Evolutionary conservation across 2,329 filamentous ascomycete species (phyloP), one percentile per base, ranked within the genome.

Genomic region (Fusarium sororula): DNA sequence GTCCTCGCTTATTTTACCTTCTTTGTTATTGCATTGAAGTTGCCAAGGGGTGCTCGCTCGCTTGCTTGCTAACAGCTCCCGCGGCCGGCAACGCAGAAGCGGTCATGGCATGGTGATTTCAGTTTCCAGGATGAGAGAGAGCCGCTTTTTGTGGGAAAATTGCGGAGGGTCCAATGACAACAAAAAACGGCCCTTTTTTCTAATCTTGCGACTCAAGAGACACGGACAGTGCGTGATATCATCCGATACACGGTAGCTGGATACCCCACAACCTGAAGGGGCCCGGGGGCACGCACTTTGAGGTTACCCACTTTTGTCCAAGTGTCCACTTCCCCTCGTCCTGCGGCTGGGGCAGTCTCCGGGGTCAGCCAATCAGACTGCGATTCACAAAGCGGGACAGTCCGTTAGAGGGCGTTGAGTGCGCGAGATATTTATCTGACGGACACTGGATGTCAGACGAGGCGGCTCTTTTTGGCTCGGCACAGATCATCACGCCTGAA

Each of bases 251-350:
- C 63, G 30, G 71, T 72, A 12, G n/a, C 4, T 11, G 7, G 1
- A 60, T 73, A 74, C 71, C 71, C 71, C 71, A 74, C 71, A 74
- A 45, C 45, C 67, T 72, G 67, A 72, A 50, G 51, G 48, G 51
- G 32, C 14, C 32, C 32, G 32, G 32, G 32, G 32, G 42, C 63
- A 62, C 51, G 42, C 63, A 51, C 39, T 26, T 38, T 53, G 53
- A 53, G 18, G 22, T 35, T 62, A 32, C 37, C 66, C 64, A 62
- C 50, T 35, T 24, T 35, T 59, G 32, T 41, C 20, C 35, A 54
- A 54, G 32, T 66, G 41, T 45, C 75, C 75, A 76, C 72, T 77
- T 77, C 75, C 75, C 75, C 75, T 78, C 75, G 72, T 78, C 69
- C 44, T 68, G 75, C 73, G 68, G 75, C 71, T 77, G 73, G 75